Evolutionary conservation across 257 asterid genomes (phyloP).

Genomic region (Vinca minor): DNA sequence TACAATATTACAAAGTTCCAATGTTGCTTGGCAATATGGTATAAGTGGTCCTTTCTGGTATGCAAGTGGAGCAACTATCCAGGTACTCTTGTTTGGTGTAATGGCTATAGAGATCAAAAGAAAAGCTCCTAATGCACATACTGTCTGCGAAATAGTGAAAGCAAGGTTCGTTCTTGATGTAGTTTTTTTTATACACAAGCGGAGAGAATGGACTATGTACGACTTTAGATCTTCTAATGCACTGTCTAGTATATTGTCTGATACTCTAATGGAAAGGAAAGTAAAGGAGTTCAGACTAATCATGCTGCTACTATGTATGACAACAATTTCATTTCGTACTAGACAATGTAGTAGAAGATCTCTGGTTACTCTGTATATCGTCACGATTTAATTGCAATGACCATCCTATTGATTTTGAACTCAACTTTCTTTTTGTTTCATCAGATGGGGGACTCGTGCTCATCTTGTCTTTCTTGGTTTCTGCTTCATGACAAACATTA

Average conservation of each 20-base stretch:
- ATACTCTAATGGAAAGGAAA: no score
- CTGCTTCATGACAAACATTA: conserved; percentile 85
- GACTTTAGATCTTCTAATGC: no score
- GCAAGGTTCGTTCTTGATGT: conserved; percentile 45
- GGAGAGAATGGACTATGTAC: not conserved
- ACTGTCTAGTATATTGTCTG: no score
- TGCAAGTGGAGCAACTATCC: conserved; percentile 94
- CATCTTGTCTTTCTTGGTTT: conserved; percentile 71
- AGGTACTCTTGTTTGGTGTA: conserved; percentile 83
- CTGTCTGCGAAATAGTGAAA: conserved; percentile 83
- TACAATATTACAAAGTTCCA: conserved; percentile 85
- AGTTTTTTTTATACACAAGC: not conserved
- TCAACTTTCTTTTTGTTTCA: conserved; percentile 8
- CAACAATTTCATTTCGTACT: no score
- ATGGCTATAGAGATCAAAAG: conserved; percentile 93
- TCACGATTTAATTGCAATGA: not conserved
- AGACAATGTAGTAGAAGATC: no score
- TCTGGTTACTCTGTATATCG: no score
- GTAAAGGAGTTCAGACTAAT: no score
- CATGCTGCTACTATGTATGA: no score
- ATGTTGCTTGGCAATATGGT: conserved; percentile 91
- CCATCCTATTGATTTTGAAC: not conserved
- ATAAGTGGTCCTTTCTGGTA: conserved; percentile 99
- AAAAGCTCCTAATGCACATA: conserved; percentile 88
- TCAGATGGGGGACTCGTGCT: conserved; percentile 92